Evolutionary conservation across 2,329 filamentous ascomycete species (phyloP), one percentile per base, ranked within the genome.

Genomic region (Fusarium sacchari): DNA sequence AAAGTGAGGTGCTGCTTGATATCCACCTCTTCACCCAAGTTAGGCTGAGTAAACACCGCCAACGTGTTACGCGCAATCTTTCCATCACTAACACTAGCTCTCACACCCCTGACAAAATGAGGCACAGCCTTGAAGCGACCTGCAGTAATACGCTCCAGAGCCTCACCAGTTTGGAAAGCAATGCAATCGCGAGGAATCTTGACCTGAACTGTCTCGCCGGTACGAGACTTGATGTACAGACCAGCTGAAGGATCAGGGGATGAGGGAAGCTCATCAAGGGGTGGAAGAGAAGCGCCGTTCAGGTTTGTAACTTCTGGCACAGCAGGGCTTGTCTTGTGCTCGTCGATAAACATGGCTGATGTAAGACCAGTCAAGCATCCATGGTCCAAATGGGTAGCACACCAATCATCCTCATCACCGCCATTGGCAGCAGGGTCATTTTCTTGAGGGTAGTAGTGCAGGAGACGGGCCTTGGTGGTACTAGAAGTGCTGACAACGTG

Each of bases 41-140:
- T 97, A 30, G 96, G 96, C 87, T 99, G 96, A 66, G 96, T 99
- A 80, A 98, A 99, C 15, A 98, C 95, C 2, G 96, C 96, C 75
- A 99, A 83, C 15, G 96, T 99, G 83, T 98, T 98, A 67, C 93
- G 86, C 34, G 93, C 93, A 67, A 95, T 88, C 34, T 85, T 84
- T 5, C 84, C 85, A 20, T 83, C 84, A 64, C 86, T 82, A 42
- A 82, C 84, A 49, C 86, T 88, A 3, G 88, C 85, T 73, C 89
- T 87, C 9, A 93, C 91, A 0, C 95, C 96, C 74, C 92, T 88
- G 14, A 99, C 96, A 82, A 97, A 98, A 85, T 99, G 96, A 74
- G 96, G 96, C 69, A 98, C 96, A 3, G 96, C 96, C 83, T 93
- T 94, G 86, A 99, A 97, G 79, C 90, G 91, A 15, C 96, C 96